Percentiles rank a stretch among this genome's conserved stretches.
Conservation (phyloP, 2,329 filamentous ascomycete species). For the Neopestalotiopsis sp. region DNA sequence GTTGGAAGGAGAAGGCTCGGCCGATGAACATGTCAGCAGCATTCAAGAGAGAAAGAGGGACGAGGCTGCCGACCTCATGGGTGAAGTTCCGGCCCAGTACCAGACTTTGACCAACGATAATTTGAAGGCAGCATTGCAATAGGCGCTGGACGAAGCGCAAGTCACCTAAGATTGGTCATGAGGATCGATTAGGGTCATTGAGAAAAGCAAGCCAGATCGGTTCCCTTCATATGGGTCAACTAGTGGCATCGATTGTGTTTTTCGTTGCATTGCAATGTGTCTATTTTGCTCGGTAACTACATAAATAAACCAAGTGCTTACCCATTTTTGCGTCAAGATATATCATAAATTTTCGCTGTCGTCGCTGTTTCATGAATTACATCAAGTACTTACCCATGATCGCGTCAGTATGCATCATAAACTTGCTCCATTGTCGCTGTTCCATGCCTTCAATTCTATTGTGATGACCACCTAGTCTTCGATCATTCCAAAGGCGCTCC, state of each 20-base stretch:
- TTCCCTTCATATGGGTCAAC: neutral
- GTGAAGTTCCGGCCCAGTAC: neutral
- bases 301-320: no score
- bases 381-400: no score
- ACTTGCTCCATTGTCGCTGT: no score
- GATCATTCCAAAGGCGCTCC: no score
- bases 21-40: neutral
- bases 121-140: neutral
- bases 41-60: neutral
- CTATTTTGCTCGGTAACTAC: neutral
- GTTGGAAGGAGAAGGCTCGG: neutral
- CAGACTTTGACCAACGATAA: neutral
- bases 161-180: neutral
- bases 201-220: neutral
- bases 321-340: no score
- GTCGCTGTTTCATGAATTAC: no score
- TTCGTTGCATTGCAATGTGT: neutral
- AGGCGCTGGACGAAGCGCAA: neutral
- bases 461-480: no score
- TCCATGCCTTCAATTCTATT: no score
- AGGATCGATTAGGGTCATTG: neutral
- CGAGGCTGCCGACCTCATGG: neutral
- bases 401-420: no score
- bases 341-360: no score
- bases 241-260: neutral